These are phyloP conservation scores for Chlorella sp. DNA, from an alignment of 139 green algal genomes.

Conservation along the genomic window DNA sequence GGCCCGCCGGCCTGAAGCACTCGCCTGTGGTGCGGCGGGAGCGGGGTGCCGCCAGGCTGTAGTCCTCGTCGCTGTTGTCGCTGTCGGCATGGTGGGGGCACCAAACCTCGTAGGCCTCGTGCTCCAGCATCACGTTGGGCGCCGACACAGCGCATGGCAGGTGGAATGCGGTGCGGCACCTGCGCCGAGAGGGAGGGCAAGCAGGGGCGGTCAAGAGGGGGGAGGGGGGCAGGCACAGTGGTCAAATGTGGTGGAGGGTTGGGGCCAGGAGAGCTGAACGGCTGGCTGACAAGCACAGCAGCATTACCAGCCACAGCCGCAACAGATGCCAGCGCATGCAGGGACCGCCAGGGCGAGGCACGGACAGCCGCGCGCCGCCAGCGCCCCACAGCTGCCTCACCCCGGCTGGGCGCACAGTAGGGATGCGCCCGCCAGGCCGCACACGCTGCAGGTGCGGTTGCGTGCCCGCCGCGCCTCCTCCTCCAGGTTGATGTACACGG, in stretches of 20 bases:
- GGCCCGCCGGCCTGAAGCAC: too few species aligned
- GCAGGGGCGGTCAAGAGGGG: background rate
- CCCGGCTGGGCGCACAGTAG: slow-evolving; percentile 31
- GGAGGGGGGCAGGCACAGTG: background rate
- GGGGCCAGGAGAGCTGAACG: background rate
- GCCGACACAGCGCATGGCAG: slow-evolving; percentile 34
- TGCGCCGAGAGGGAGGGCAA: background rate
- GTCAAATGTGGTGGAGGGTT: background rate
- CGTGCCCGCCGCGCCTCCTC: slow-evolving; percentile 15
- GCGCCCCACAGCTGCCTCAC: slow-evolving; percentile 2
- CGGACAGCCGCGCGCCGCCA: too few species aligned
- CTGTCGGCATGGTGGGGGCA: slow-evolving; percentile 36
- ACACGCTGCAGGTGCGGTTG: slow-evolving; percentile 2
- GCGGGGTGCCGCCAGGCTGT: background rate
- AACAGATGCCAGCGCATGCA: background rate
- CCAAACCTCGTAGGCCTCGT: slow-evolving; percentile 30
- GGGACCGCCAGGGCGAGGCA: too few species aligned
- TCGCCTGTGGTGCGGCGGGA: slow-evolving; percentile 18
- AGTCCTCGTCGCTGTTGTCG: slow-evolving; percentile 30
- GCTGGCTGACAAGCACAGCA: background rate
- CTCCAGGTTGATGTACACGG: slow-evolving; percentile 43
- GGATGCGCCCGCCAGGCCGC: slow-evolving; percentile 26
- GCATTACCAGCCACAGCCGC: background rate
- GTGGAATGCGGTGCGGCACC: slow-evolving; percentile 35
- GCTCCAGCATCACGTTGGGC: slow-evolving; percentile 29